Evolutionary conservation across 208 protist species (phyloP).

Genomic region (Wallacemonas rigidus): DNA sequence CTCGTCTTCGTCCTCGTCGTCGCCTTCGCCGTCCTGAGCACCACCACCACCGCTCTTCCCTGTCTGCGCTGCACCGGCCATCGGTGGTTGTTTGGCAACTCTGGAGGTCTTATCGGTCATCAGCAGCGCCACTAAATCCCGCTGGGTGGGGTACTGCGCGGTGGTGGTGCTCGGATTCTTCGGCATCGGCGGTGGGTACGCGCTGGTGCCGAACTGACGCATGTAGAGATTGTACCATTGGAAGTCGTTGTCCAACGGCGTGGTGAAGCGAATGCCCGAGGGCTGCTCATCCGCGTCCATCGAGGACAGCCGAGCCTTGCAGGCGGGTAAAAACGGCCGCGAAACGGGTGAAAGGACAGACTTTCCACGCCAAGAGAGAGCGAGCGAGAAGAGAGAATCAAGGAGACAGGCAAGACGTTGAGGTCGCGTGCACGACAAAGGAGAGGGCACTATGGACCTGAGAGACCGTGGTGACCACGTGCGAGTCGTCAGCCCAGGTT

Average conservation of each 20-base stretch:
- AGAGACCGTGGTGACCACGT: no score
- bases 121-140: constrained; percentile 27
- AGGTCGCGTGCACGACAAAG: no score
- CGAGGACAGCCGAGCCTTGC: no score
- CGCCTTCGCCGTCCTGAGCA: neutral
- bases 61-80: neutral
- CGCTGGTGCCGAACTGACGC: constrained; percentile 67
- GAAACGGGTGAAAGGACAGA: no score
- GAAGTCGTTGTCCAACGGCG: constrained; percentile 71
- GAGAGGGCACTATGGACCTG: no score
- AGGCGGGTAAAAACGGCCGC: no score
- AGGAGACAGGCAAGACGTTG: no score
- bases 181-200: constrained; percentile 75
- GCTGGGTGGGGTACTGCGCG: constrained; percentile 26
- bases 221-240: constrained; percentile 87
- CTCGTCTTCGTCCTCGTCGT: constrained; percentile 14
- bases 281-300: neutral
- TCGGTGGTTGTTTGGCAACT: constrained; percentile 8
- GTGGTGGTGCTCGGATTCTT: constrained; percentile 57
- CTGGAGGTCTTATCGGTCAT: neutral
- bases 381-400: no score
- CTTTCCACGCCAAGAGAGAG: no score
- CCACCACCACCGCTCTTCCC: neutral
- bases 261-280: constrained; percentile 25
- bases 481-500: no score